Conservation (phyloP, 345 rosid genomes). For the Gossypium raimondii region DNA sequence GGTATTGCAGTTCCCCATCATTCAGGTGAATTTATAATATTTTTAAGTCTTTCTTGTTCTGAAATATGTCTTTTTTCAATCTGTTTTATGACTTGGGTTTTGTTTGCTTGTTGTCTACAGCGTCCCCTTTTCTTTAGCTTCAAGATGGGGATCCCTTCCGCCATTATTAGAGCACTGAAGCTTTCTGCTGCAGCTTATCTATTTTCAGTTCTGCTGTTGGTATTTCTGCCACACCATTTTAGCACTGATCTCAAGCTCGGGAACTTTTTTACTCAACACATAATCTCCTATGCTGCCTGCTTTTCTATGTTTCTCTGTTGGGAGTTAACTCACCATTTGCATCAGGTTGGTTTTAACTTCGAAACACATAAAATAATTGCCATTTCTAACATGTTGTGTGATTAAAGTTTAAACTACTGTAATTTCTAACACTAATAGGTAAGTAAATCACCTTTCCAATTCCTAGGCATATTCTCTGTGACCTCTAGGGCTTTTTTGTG, state of each 20-base stretch:
- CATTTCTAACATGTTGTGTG: background rate
- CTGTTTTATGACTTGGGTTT: background rate
- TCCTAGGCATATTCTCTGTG: background rate
- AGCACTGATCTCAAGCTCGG: slow-evolving; percentile 37
- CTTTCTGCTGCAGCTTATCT: slow-evolving; percentile 49
- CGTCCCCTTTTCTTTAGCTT: slow-evolving; percentile 79
- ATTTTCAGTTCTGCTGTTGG: slow-evolving; percentile 40
- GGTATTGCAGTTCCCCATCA: slow-evolving; percentile 79
- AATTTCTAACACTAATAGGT: background rate
- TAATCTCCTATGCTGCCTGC: slow-evolving; percentile 48
- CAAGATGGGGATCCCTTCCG: slow-evolving; percentile 76
- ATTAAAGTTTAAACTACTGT: background rate
- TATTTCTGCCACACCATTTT: slow-evolving; percentile 36
- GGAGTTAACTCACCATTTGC: slow-evolving; percentile 79
- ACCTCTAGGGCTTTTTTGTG: background rate
- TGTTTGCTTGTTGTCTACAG: slow-evolving; percentile 35
- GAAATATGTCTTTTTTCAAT: background rate
- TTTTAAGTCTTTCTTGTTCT: background rate
- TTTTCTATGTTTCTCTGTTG: slow-evolving; percentile 70
- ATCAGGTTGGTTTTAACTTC: slow-evolving; percentile 50
- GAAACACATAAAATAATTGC: background rate
- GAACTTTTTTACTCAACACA: slow-evolving; percentile 48
- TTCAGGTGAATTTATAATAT: slow-evolving; percentile 52
- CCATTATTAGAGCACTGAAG: slow-evolving; percentile 47
- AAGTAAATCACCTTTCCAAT: background rate